phyloP scores from a whole-genome alignment of 2,329 filamentous ascomycete genomes.

The Monosporascus sp. region DNA sequence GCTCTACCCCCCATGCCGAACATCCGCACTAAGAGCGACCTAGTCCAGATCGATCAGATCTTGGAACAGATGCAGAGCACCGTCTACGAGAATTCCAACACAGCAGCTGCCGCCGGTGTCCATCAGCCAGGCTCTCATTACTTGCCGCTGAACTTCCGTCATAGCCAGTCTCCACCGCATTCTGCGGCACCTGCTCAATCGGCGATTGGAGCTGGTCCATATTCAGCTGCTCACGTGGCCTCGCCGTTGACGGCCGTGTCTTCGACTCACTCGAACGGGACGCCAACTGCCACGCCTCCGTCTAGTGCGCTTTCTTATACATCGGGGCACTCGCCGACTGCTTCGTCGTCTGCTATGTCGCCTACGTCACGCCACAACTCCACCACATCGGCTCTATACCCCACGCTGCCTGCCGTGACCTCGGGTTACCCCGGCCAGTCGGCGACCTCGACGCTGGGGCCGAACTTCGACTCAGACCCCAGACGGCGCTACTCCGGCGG shows the following conservation, averaged over 20 bases:
- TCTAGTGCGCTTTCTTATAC: conserved; percentile 72
- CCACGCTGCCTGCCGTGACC: conserved; percentile 65
- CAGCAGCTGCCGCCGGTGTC: conserved; percentile 72
- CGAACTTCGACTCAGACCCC: conserved; percentile 58
- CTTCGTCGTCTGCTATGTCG: conserved; percentile 66
- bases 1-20: conserved; percentile 83
- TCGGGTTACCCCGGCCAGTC: conserved; percentile 64
- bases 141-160: conserved; percentile 48
- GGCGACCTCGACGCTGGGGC: conserved; percentile 66
- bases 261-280: conserved; percentile 54
- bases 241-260: conserved; percentile 56
- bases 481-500: conserved; percentile 62
- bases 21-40: conserved; percentile 85
- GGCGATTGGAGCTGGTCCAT: conserved; percentile 31
- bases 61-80: conserved; percentile 94
- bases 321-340: conserved; percentile 69
- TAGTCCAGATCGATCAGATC: conserved; percentile 90
- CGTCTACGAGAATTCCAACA: conserved; percentile 86
- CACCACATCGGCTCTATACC: conserved; percentile 63
- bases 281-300: conserved; percentile 71
- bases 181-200: conserved; percentile 30
- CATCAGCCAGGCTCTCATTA: conserved; percentile 69
- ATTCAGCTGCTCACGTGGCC: conserved; percentile 51
- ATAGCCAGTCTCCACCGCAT: conserved; percentile 45
- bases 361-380: conserved; percentile 59